A percentile compares a stretch with the other conserved stretches of the same genome.
These are phyloP conservation scores for Candida dajiaensis DNA, from an alignment of 805 yeast species.

Conservation along the genomic window DNA sequence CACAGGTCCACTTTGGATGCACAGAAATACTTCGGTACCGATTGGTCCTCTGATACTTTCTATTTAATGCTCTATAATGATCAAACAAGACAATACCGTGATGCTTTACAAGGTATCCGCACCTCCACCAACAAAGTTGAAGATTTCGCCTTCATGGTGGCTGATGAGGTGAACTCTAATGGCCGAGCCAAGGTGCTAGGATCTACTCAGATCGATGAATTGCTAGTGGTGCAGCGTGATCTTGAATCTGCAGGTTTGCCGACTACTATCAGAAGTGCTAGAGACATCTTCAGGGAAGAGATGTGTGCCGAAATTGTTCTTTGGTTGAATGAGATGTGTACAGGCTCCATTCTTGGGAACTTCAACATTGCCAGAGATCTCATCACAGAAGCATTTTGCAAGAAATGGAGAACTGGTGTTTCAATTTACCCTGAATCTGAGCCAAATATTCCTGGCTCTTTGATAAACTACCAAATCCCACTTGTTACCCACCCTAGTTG, in stretches of 20 bases:
- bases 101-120: slow-evolving; percentile 62
- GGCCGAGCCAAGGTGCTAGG: slow-evolving; percentile 70
- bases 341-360: slow-evolving; percentile 46
- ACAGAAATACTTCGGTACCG: slow-evolving; percentile 38
- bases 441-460: slow-evolving; percentile 3
- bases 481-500: slow-evolving; percentile 1
- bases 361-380: slow-evolving; percentile 41
- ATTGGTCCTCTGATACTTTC: slow-evolving; percentile 42
- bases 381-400: slow-evolving; percentile 52
- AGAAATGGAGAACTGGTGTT: slow-evolving; percentile 57
- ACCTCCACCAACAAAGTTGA: slow-evolving; percentile 56
- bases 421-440: slow-evolving; percentile 2
- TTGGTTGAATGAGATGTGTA: slow-evolving; percentile 61
- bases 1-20: slow-evolving; percentile 30
- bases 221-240: slow-evolving; percentile 48
- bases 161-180: slow-evolving; percentile 49
- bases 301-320: slow-evolving; percentile 65
- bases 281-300: slow-evolving; percentile 75
- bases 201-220: slow-evolving; percentile 42
- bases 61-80: slow-evolving; percentile 66
- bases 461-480: slow-evolving; percentile 15
- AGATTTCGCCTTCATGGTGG: slow-evolving; percentile 69
- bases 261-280: slow-evolving; percentile 55
- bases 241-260: slow-evolving; percentile 61
- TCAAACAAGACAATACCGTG: slow-evolving; percentile 67